Evolutionary conservation across 305 asterid species (phyloP), one percentile per base, ranked within the genome.

Genomic region (Plantago rigida): DNA sequence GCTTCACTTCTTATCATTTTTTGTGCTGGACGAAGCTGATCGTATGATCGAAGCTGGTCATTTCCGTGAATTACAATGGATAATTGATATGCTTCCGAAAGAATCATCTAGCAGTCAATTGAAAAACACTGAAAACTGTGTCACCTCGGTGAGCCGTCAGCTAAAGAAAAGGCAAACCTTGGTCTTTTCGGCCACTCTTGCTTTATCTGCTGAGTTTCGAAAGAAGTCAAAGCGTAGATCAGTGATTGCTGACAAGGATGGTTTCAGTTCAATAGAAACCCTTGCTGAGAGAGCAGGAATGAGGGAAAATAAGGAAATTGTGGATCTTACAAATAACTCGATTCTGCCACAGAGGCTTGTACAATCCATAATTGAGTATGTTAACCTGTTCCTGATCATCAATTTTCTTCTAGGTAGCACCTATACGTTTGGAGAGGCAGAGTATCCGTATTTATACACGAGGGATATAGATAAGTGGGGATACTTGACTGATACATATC

Each of bases 11-110:
- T 77, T 92, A 76, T 89, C 99, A 22, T 92, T 89, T 77, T 92
- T 89, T 82, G 96, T 89, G 74, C 82, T 92, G 79, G 99, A 92
- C 51, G 99, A 92, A 81, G 99, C 99, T 60, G 99, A 92, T 66
- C 99, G 97, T 74, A 92, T 92, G 99, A 79, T 92, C 64, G 96
- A 92, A 70, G 76, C 79, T 56, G 99, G 99, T 44, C 99, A 92
- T 78, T 92, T 89, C 71, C 96, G 82, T 7, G 97, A 92, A 81
- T 72, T 92, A 67, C 99, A 89, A 69, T 92, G 96, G 66, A 89
- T 92, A 68, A 78, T 92, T 55, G 97, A 89, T 77, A 86, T 85
- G 99, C 96, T 92, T 77, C 99, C 99, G 3, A 79, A 74, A 65
- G 85, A 79, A 70, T 78, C 89, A 68, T 64, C 75, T 49, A 86